phyloP scores from a whole-genome alignment of 2,329 filamentous ascomycete species.

The Pseudogymnoascus sp. region DNA sequence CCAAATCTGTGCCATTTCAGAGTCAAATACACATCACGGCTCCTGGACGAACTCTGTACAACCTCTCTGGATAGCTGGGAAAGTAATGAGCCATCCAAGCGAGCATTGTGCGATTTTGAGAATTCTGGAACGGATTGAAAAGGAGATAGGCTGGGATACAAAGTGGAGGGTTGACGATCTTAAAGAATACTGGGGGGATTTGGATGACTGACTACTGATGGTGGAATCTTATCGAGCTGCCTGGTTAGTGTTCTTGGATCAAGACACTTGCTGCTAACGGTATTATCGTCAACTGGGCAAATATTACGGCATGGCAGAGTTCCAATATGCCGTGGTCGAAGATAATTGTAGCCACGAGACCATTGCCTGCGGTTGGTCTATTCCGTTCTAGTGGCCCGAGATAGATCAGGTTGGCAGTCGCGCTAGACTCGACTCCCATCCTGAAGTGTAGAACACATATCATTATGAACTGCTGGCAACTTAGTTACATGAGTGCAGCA shows the following conservation, averaged over 20 bases:
- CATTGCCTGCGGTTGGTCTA: background rate
- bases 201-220: background rate
- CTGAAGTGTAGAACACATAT: background rate
- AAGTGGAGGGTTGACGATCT: constrained; percentile 45
- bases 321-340: background rate
- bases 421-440: background rate
- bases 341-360: background rate
- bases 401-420: background rate
- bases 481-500: too few relatives aligned
- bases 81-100: constrained; percentile 42
- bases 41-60: constrained; percentile 50
- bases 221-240: background rate
- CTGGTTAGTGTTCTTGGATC: background rate
- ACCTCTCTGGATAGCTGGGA: constrained; percentile 47
- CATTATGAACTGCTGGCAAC: too few relatives aligned
- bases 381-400: background rate
- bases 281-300: background rate
- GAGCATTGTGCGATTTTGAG: constrained; percentile 35
- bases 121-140: constrained; percentile 42
- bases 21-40: constrained; percentile 46
- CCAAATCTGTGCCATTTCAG: constrained; percentile 46
- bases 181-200: constrained; percentile 27
- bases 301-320: background rate
- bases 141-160: constrained; percentile 44
- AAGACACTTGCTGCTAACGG: background rate